Base-by-base conservation (phyloP, 345 rosid genomes). In the Camelina laxa region DNA sequence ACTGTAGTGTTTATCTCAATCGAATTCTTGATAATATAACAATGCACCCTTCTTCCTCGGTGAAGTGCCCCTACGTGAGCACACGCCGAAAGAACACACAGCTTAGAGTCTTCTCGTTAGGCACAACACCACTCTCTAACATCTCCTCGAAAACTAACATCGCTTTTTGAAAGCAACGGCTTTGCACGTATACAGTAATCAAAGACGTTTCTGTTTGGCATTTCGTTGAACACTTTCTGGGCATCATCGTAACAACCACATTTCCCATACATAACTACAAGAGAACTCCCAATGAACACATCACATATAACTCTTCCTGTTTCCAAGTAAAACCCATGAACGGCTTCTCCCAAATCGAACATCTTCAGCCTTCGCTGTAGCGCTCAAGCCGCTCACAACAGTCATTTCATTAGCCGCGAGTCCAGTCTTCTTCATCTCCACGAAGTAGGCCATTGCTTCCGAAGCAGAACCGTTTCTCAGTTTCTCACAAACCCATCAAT, bases 201-300 rank as follows among this genome's bases (percentile, higher is more conserved):
- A 91, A 76, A 15, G 87, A 85, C 87, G 75, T 91, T 89, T 65
- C 76, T 86, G 4, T 36, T 60, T 1, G 84, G 79, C 91, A 89
- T 87, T 76, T 76, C 77, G 36, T 84, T 87, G 39, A 91, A 89
- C 78, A 87, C 61, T 31, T 74, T 73, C 70, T 71, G 64, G 2
- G 91, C 96, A 17, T 77, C 75, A 64, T 59, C 73, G 60, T 82
- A 48, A 54, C 76, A 74, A 51, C 92, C 88, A 60, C 86, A 84
- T 69, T 70, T 69, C 4, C 89, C 91, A 65, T 82, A 87, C 81
- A 86, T 73, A 73, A 86, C 88, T 17, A 89, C 83, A 68, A 89
- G 69, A 7, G 89, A 80, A 72, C 83, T 89, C 4, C 96, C 91
- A 69, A 86, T 67, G 67, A 82, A 87, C 77, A 87, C 84, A 82